phyloP scores from a whole-genome alignment of 2,329 filamentous ascomycete species.

The Emericellopsis atlantica region DNA sequence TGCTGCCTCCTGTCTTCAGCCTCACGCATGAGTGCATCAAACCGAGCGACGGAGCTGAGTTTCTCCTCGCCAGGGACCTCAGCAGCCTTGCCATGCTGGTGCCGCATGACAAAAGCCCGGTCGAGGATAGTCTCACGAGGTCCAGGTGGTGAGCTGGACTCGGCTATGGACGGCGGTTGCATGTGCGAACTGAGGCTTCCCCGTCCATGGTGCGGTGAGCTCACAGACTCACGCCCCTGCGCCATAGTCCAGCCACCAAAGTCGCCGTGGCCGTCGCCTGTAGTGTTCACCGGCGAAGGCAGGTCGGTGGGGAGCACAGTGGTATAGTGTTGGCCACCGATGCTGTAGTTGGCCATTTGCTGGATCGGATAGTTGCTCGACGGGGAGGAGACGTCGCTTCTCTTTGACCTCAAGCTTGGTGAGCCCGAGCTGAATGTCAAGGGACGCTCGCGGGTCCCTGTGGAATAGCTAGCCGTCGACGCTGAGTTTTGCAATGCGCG shows the following conservation, averaged over 20 bases:
- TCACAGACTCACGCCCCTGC: slow-evolving; percentile 46
- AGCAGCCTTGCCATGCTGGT: slow-evolving; percentile 46
- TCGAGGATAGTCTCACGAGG: slow-evolving; percentile 56
- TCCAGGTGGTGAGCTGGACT: slow-evolving; percentile 36
- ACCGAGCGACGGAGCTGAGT: slow-evolving; percentile 50
- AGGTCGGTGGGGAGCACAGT: slow-evolving; percentile 39
- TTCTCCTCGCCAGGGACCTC: slow-evolving; percentile 46
- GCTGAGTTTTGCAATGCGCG: slow-evolving; percentile 32
- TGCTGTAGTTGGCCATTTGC: slow-evolving; percentile 20
- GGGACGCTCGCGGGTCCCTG: slow-evolving; percentile 32
- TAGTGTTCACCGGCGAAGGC: slow-evolving; percentile 41
- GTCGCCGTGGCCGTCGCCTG: slow-evolving; percentile 40
- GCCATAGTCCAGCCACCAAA: slow-evolving; percentile 49
- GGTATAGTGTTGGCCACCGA: slow-evolving; percentile 34
- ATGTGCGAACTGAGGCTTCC: slow-evolving; percentile 38
- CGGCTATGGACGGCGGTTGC: slow-evolving; percentile 21
- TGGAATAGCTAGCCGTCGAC: slow-evolving; percentile 33
- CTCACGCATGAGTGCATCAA: slow-evolving; percentile 53
- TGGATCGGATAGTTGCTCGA: slow-evolving; percentile 31
- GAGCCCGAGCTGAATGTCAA: slow-evolving; percentile 43
- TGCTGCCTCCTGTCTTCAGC: slow-evolving; percentile 36
- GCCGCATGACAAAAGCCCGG: slow-evolving; percentile 50
- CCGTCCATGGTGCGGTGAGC: slow-evolving; percentile 40
- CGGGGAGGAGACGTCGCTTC: slow-evolving; percentile 49
- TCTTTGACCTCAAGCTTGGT: slow-evolving; percentile 47